Conservation (phyloP, 2,329 filamentous ascomycete species). For the Fusarium coffeatum region DNA sequence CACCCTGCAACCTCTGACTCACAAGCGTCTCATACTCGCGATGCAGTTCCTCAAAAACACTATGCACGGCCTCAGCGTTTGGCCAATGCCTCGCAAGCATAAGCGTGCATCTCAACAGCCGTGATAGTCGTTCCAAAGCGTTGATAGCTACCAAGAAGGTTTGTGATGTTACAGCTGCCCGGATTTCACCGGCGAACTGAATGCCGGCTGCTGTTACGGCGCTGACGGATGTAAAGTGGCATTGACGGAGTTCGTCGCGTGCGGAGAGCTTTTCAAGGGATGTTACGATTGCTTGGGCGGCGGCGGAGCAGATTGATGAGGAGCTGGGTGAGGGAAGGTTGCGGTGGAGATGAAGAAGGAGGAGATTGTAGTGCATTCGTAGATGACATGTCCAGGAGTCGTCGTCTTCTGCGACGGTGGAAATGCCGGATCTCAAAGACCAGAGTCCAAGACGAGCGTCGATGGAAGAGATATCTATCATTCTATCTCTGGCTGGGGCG, state of each 20-base stretch:
- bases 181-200: constrained; percentile 43
- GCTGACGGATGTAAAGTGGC: constrained; percentile 44
- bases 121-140: constrained; percentile 34
- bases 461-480: constrained; percentile 39
- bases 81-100: constrained; percentile 40
- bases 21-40: constrained; percentile 42
- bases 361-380: constrained; percentile 44
- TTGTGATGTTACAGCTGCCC: constrained; percentile 29
- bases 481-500: constrained; percentile 27
- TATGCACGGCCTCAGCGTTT: constrained; percentile 44
- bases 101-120: constrained; percentile 31
- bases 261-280: constrained; percentile 39
- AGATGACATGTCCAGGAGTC: constrained; percentile 41
- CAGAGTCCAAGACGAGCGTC: constrained; percentile 41
- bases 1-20: constrained; percentile 40
- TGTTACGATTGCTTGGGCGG: constrained; percentile 41
- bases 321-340: constrained; percentile 36
- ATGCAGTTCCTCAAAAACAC: constrained; percentile 44
- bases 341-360: constrained; percentile 40
- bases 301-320: constrained; percentile 42
- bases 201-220: constrained; percentile 42
- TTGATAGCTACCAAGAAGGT: constrained; percentile 41
- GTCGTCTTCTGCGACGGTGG: constrained; percentile 39
- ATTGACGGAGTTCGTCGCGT: constrained; percentile 38
- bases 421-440: constrained; percentile 43